Conservation (phyloP, 1,284 basidiomycete species). For the Heterobasidion parviporum region DNA sequence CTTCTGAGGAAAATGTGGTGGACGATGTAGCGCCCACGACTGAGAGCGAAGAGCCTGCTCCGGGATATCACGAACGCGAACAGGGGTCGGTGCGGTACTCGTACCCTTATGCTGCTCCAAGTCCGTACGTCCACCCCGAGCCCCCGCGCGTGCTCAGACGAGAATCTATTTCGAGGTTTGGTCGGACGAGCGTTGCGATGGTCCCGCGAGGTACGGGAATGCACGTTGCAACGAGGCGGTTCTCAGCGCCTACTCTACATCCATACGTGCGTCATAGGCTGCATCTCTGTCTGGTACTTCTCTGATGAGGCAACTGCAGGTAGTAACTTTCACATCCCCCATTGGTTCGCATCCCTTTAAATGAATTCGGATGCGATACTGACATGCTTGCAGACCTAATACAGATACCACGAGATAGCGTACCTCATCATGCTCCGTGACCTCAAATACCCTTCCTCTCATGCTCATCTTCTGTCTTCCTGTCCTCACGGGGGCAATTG, state of each 20-base stretch:
- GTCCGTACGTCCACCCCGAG: neutral
- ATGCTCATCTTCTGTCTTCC: neutral
- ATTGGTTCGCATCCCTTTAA: neutral
- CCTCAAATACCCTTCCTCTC: neutral
- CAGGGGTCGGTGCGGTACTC: neutral
- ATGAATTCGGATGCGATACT: neutral
- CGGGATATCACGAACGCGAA: neutral
- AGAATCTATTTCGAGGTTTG: neutral
- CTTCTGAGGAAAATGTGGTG: neutral
- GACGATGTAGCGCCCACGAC: neutral
- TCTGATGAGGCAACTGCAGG: neutral
- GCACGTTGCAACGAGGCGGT: constrained; percentile 4
- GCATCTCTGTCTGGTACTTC: neutral
- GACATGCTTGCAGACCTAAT: neutral
- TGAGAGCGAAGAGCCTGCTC: neutral
- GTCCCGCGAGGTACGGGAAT: neutral
- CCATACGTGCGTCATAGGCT: constrained; percentile 20
- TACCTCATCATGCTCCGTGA: neutral
- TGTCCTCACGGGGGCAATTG: neutral
- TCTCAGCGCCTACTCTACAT: constrained; percentile 18
- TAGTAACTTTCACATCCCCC: constrained; percentile 2
- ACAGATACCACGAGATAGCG: neutral
- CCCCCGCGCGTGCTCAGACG: neutral
- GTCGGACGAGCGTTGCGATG: constrained; percentile 1
- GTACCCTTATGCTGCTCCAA: neutral